phyloP scores from a whole-genome alignment of 2,329 filamentous ascomycete genomes.

The Xylariaceae sp. region DNA sequence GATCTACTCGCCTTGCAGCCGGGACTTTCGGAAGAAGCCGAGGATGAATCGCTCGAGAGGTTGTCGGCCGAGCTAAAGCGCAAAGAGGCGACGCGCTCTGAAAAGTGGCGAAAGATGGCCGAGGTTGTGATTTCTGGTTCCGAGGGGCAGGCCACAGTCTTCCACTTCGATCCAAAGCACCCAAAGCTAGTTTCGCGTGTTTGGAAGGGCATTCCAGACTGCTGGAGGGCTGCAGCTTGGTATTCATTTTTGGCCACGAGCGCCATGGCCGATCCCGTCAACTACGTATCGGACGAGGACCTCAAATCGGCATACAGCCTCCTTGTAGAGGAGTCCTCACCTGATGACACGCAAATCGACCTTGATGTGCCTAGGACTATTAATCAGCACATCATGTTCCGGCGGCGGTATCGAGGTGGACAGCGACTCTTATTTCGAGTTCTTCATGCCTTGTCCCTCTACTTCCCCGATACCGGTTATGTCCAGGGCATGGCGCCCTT shows the following conservation, averaged over 20 bases:
- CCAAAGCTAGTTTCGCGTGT: slow-evolving; percentile 85
- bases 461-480: slow-evolving; percentile 87
- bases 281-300: slow-evolving; percentile 61
- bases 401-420: slow-evolving; percentile 82
- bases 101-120: slow-evolving; percentile 65
- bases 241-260: slow-evolving; percentile 82
- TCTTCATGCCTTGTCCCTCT: slow-evolving; percentile 83
- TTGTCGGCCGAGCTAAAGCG: slow-evolving; percentile 52
- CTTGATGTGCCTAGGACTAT: slow-evolving; percentile 94
- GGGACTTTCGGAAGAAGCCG: slow-evolving; percentile 50
- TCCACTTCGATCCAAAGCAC: slow-evolving; percentile 75
- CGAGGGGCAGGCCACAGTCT: slow-evolving; percentile 54
- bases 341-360: slow-evolving; percentile 95
- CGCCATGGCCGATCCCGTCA: slow-evolving; percentile 57
- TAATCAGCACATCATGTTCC: slow-evolving; percentile 95
- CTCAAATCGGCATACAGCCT: slow-evolving; percentile 68
- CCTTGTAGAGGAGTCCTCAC: slow-evolving; percentile 67
- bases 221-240: slow-evolving; percentile 92
- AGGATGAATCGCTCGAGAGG: slow-evolving; percentile 50
- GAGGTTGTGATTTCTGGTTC: slow-evolving; percentile 48
- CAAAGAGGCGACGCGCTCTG: slow-evolving; percentile 57
- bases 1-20: slow-evolving; percentile 60
- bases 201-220: slow-evolving; percentile 97
- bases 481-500: slow-evolving; percentile 97
- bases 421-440: slow-evolving; percentile 90